Percentiles rank a stretch among this genome's conserved stretches.
phyloP scores from a whole-genome alignment of 2,329 filamentous ascomycete genomes.

The Ceratocystiopsis brevicomis region DNA sequence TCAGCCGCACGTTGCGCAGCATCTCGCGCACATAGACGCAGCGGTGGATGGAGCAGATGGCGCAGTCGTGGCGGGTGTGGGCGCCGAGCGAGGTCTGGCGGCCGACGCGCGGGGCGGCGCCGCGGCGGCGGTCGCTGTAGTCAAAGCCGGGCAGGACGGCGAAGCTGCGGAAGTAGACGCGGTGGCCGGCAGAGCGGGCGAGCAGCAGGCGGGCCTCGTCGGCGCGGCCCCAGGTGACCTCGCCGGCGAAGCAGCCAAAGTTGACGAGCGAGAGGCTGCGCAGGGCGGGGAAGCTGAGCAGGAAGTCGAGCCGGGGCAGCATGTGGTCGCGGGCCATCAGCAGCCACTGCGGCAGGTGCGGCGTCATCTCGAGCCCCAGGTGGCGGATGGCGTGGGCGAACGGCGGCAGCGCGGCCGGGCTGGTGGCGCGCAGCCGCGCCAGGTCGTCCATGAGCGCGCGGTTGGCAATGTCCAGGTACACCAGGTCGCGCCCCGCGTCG shows the following conservation, averaged over 20 bases:
- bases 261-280: constrained; percentile 8
- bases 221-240: constrained; percentile 6
- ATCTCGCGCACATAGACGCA: constrained; percentile 7
- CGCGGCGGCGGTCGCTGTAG: constrained; percentile 1
- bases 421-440: background rate
- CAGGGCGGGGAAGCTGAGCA: constrained; percentile 8
- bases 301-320: constrained; percentile 5
- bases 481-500: constrained; percentile 2
- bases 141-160: constrained; percentile 2
- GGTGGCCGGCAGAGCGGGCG: constrained; percentile 1
- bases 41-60: constrained; percentile 10
- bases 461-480: constrained; percentile 8
- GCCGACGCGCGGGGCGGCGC: no score
- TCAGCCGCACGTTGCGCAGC: background rate
- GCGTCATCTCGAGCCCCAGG: constrained; percentile 9
- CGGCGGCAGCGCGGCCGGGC: background rate
- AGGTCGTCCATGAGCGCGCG: constrained; percentile 4
- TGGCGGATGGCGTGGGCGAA: constrained; percentile 6
- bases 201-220: constrained; percentile 5
- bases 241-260: constrained; percentile 5
- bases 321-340: constrained; percentile 2
- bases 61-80: constrained; percentile 7
- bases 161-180: constrained; percentile 6
- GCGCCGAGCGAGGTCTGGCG: no score
- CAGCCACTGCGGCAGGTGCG: constrained; percentile 7